Percentiles rank a stretch among this genome's conserved stretches.
Conservation (phyloP, 1,284 basidiomycete species). For the Coniophora puteana region DNA sequence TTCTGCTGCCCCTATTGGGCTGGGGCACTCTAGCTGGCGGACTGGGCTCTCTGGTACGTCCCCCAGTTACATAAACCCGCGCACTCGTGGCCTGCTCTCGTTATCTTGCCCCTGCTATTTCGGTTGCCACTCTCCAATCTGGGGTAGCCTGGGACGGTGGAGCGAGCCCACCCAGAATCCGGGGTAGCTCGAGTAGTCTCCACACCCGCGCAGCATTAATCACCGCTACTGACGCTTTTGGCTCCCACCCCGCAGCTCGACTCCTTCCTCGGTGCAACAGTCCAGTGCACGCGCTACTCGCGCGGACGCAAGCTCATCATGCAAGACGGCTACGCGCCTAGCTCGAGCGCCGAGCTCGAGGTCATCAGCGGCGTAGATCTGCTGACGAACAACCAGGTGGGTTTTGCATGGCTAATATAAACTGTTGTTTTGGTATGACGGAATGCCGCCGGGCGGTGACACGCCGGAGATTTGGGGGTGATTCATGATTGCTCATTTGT, state of each 20-base stretch:
- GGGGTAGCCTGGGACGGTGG: too few species aligned
- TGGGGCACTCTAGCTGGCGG: constrained; percentile 69
- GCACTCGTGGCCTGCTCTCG: constrained; percentile 2
- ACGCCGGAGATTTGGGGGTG: too few species aligned
- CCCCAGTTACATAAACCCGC: neutral
- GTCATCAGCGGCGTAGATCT: constrained; percentile 71
- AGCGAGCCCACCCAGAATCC: too few species aligned
- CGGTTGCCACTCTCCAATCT: too few species aligned
- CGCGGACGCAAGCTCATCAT: constrained; percentile 60
- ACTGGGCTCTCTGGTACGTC: constrained; percentile 70
- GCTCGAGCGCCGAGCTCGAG: constrained; percentile 19
- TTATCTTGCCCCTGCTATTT: neutral
- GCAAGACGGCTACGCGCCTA: constrained; percentile 45
- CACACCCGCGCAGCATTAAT: too few species aligned
- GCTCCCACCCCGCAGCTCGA: too few species aligned
- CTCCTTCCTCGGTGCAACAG: constrained; percentile 83
- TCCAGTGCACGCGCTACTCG: constrained; percentile 82
- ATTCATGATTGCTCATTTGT: neutral
- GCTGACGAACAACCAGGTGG: constrained; percentile 79
- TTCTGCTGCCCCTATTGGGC: constrained; percentile 42
- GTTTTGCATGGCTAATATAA: constrained; percentile 10
- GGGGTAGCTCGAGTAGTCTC: too few species aligned
- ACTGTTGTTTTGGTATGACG: neutral
- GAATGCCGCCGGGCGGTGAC: too few species aligned
- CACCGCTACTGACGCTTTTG: too few species aligned